These are phyloP conservation scores for Pseudomassariella vexata DNA, from an alignment of 2,329 filamentous ascomycete genomes.

Conservation along the genomic window DNA sequence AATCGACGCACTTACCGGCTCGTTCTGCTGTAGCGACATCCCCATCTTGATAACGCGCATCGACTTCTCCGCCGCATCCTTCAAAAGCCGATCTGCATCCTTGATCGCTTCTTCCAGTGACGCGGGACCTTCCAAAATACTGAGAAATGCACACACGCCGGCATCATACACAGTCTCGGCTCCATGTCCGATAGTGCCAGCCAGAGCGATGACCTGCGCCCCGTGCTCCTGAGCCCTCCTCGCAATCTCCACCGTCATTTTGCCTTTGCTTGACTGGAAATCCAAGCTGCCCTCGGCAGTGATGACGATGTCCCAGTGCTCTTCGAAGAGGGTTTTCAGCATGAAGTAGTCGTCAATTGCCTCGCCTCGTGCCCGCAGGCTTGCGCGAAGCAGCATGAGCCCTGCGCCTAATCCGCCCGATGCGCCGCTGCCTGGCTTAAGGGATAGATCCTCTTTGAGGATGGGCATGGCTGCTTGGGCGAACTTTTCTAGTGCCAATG, in stretches of 20 bases:
- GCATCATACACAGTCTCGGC: constrained; percentile 25
- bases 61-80: constrained; percentile 20
- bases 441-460: constrained; percentile 28
- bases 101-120: constrained; percentile 21
- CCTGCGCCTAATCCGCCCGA: constrained; percentile 47
- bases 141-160: constrained; percentile 26
- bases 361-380: constrained; percentile 39
- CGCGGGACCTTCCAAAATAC: constrained; percentile 22
- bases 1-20: too few relatives aligned
- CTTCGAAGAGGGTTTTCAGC: constrained; percentile 36
- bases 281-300: constrained; percentile 49
- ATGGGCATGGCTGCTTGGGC: constrained; percentile 27
- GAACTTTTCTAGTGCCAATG: constrained; percentile 34
- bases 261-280: constrained; percentile 43
- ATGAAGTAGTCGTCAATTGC: constrained; percentile 45
- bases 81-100: constrained; percentile 18
- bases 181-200: constrained; percentile 26
- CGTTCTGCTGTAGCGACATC: not conserved
- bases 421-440: constrained; percentile 40
- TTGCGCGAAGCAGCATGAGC: constrained; percentile 40
- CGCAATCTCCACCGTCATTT: constrained; percentile 48
- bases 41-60: constrained; percentile 18
- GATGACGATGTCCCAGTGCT: constrained; percentile 40
- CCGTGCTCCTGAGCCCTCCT: constrained; percentile 37
- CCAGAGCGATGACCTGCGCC: constrained; percentile 36